Evolutionary conservation across 2,329 filamentous ascomycete genomes (phyloP), one percentile per base, ranked within the genome.

Genomic region (Clarireedia sp.): DNA sequence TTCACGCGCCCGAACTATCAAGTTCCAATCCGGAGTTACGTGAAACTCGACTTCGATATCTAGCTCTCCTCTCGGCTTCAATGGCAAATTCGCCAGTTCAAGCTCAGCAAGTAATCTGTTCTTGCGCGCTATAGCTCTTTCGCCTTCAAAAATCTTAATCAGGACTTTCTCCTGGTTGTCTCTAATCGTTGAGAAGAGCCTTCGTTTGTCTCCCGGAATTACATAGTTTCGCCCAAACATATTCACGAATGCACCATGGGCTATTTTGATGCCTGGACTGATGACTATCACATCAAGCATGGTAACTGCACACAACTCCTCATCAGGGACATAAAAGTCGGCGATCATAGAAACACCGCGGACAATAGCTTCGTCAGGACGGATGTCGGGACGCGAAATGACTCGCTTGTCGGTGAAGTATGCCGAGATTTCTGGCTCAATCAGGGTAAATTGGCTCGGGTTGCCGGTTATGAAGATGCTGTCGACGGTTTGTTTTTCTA

Each of bases 61-160:
- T 4, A 56, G 45, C 2, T 57, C 50, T 1, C 60, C 64, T 16
- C 46, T 54, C 19, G 50, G 51, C n/a, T 46, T 40, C 3, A 80
- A 80, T 48, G 82, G 82, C 54, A 86, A 82, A 24, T 81, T 81
- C 57, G 78, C 75, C 48, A 87, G 70, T 55, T 82, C 85, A 70
- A 87, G 85, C 68, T 85, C 82, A 62, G 84, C 85, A 3, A 87
- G 76, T 36, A 79, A 83, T 57, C 81, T 86, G 74, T 87, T 87
- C 70, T 86, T 81, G 63, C 82, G 80, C 68, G 84, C 87, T 72
- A 86, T 83, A 55, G 82, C 81, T 69, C 85, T 80, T 72, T 87
- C 83, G 70, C 84, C 83, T 73, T 86, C 82, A 74, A 73, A 86
- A 17, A 85, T 79, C 21, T 79, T 80, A 72, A 86, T 85, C 65